These are phyloP conservation scores for Paragyromitra xinjiangensis DNA, from an alignment of 495 filamentous ascomycete genomes.

Conservation along the genomic window DNA sequence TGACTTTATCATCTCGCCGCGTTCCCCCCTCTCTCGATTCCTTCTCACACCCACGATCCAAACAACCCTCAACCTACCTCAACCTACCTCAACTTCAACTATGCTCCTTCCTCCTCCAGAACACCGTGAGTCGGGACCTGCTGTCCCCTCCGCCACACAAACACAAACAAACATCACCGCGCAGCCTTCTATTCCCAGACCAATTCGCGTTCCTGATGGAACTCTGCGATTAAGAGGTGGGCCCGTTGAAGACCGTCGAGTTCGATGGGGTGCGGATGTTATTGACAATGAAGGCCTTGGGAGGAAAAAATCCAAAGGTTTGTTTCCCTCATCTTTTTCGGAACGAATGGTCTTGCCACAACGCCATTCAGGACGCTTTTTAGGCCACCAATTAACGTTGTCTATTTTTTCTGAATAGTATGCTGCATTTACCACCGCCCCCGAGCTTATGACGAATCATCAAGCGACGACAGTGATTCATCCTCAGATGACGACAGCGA, in stretches of 20 bases:
- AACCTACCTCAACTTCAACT: slow-evolving; percentile 12
- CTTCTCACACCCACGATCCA: slow-evolving; percentile 41
- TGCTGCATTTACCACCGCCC: slow-evolving; percentile 98
- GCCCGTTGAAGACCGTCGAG: slow-evolving; percentile 62
- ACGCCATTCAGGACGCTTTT: not conserved
- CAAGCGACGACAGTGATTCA: slow-evolving; percentile 74
- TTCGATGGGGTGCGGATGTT: slow-evolving; percentile 92
- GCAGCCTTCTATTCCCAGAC: slow-evolving; percentile 49
- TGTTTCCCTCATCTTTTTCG: slow-evolving; percentile 26
- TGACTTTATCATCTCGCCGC: slow-evolving; percentile 42
- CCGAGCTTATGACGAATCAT: slow-evolving; percentile 83
- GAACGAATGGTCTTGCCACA: not conserved
- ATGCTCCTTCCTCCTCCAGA: slow-evolving; percentile 56
- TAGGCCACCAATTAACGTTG: slow-evolving; percentile 21
- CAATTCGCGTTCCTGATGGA: slow-evolving; percentile 53
- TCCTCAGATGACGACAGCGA: slow-evolving; percentile 70
- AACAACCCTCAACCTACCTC: slow-evolving; percentile 23
- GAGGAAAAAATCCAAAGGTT: slow-evolving; percentile 93
- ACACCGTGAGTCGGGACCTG: slow-evolving; percentile 49
- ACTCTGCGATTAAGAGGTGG: slow-evolving; percentile 55
- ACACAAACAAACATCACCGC: slow-evolving; percentile 48
- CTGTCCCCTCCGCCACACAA: slow-evolving; percentile 47
- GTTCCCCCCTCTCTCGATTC: slow-evolving; percentile 34
- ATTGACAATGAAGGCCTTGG: slow-evolving; percentile 96
- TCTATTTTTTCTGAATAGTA: slow-evolving; percentile 64